Evolutionary conservation across 2,329 filamentous ascomycete species (phyloP), one percentile per base, ranked within the genome.

Genomic region (Beauveria scarabaeidicola): DNA sequence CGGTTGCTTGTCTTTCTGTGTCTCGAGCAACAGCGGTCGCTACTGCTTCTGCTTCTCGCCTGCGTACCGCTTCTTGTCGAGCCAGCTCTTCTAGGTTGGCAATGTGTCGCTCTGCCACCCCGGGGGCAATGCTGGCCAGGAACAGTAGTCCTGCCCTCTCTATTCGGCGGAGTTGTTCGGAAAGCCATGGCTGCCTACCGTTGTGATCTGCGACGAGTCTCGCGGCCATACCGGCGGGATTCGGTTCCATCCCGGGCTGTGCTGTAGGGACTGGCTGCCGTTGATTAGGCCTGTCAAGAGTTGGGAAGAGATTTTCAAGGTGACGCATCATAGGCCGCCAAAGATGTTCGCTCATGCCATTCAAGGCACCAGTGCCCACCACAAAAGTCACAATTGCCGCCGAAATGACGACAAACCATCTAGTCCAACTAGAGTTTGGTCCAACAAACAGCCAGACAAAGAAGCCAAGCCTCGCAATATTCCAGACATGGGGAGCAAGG

Each of bases 361-460:
- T 82, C 19, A 87, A 71, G 32, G 84, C 64, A 1, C 84, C 85
- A 2, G 81, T 82, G 65, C 85, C 85, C 17, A 81, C 66, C n/a
- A 85, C 71, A 62, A 87, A 83, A 25, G 87, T 75, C 36, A 77
- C 71, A 27, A 81, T 64, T 7, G 83, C 82, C 36, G 85, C 73
- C 7, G 75, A 72, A 46, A 82, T 73, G 23, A 87, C 77, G 21
- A 79, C 78, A 8, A 82, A 65, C 79, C 80, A 85, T 52, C 83
- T 78, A 9, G 77, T 78, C 83, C 83, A 86, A 65, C 78, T 85
- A 2, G 78, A 75, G 48, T 78, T 76, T 0, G 81, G 78, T 10
- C 78, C 78, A 0, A 84, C 86, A 62, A 87, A 86, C 71, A 85
- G 83, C 82, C 83, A 87, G 13, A 87, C 78, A 67, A 87, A 85